Base-by-base conservation (phyloP, 1,284 basidiomycete species). In the Papiliotrema flavescens region DNA sequence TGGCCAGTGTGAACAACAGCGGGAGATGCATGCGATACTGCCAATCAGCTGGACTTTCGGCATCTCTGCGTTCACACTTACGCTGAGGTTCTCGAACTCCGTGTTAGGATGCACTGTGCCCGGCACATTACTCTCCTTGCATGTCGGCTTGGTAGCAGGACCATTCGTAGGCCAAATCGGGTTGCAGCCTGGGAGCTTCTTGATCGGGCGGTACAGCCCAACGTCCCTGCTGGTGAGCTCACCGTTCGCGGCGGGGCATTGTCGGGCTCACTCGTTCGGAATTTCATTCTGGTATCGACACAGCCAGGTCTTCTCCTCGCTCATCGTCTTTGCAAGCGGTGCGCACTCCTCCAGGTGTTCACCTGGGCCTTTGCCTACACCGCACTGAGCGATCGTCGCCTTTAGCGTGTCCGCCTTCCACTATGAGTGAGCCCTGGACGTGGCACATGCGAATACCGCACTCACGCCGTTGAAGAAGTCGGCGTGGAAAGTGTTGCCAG, bases 381-480 rank as follows among this genome's bases (percentile, higher is more conserved):
- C 64, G 36, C 69, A 71, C 43, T 65, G 55, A 11, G 40, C 36
- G 48, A 71, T 65, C 1, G 65, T 59, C 2, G 55, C 49, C 17
- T 54, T 39, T 8, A 71, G 51, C 2, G 57, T 58, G 2, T 43
- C 28, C 17, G 56, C 52, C 8, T 58, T 59, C 69, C 69, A 71
- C 67, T 69, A 41, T 17, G 23, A 20, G n/a, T 17, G 1, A 36
- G n/a, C 22, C 52, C 36, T 50, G 42, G 49, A n/a, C 28, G 22
- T 23, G 43, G 26, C 8, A 34, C 19, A 2, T 53, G 23, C 40
- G 15, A 20, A 32, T 32, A 32, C 19, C 20, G 17, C 14, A 59
- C 66, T 44, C 37, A 69, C 67, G 11, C 70, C 70, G 36, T 66
- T 63, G 43, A 63, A 43, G 52, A 71, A 73, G 53, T 75, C 73